These are phyloP conservation scores for Calonectria naviculata DNA, from an alignment of 2,329 filamentous ascomycete species.

Conservation along the genomic window DNA sequence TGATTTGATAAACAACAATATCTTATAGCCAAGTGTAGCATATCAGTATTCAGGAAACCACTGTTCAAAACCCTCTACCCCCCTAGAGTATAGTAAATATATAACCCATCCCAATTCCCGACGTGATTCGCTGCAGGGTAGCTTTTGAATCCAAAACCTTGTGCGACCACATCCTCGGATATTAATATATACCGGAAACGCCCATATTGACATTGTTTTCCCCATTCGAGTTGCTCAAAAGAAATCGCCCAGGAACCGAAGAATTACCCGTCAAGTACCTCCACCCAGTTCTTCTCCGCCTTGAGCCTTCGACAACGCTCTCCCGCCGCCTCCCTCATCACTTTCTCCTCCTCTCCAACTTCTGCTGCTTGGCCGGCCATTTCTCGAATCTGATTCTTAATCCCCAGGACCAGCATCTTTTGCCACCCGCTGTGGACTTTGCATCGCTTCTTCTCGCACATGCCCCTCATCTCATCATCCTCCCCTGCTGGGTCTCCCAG, in stretches of 20 bases:
- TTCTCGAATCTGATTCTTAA: conserved; percentile 66
- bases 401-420: conserved; percentile 62
- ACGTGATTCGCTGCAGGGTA: neutral
- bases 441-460: conserved; percentile 70
- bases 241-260: neutral
- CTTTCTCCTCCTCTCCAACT: conserved; percentile 62
- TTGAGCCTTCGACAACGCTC: conserved; percentile 61
- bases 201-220: neutral
- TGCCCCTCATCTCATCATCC: conserved; percentile 53
- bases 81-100: too few relatives aligned
- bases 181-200: neutral
- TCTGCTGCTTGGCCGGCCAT: conserved; percentile 63
- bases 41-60: neutral
- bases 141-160: neutral
- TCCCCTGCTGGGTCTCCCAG: conserved; percentile 51
- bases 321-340: conserved; percentile 62
- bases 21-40: neutral
- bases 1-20: neutral
- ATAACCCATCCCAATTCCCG: neutral
- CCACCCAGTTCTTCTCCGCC: conserved; percentile 62
- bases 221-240: neutral
- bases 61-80: neutral
- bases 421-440: conserved; percentile 69
- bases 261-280: conserved; percentile 44
- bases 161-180: neutral